A percentile compares a stretch with the other conserved stretches of the same genome.
Conservation (phyloP, 148 eudicot genomes). For the Heliosperma pusillum region DNA sequence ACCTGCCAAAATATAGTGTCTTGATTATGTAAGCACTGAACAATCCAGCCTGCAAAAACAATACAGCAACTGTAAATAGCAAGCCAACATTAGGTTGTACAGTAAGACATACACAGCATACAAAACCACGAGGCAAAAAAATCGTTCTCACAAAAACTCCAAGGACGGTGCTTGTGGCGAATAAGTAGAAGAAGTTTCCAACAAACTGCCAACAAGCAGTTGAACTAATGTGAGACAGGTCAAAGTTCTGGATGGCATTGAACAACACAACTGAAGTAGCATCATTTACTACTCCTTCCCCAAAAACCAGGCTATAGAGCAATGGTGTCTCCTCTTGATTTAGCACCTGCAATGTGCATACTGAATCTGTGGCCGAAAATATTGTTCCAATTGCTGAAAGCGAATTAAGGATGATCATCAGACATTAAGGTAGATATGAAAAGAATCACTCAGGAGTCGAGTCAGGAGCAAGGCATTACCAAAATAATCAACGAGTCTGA, state of each 20-base stretch:
- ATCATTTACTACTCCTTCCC: constrained; percentile 90
- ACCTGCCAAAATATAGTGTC: constrained; percentile 22
- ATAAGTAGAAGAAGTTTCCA: constrained; percentile 60
- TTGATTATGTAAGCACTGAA: constrained; percentile 21
- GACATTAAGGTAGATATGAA: not conserved
- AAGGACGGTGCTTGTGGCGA: constrained; percentile 58
- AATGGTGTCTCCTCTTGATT: no score
- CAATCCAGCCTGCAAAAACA: constrained; percentile 18
- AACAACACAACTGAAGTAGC: constrained; percentile 84
- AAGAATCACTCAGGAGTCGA: not conserved
- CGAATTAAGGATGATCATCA: no score
- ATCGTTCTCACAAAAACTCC: constrained; percentile 51
- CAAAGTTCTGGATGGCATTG: constrained; percentile 81
- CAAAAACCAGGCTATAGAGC: constrained; percentile 22
- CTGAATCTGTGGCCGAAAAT: no score
- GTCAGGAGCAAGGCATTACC: not conserved
- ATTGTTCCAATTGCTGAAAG: no score
- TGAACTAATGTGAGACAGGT: constrained; percentile 47
- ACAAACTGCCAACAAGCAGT: constrained; percentile 43
- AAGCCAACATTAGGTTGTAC: not conserved
- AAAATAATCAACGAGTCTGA: not conserved
- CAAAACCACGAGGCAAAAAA: constrained; percentile 18
- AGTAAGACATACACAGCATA: not conserved
- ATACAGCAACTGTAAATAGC: not conserved
- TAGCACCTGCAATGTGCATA: no score